Base-by-base conservation (phyloP, 169 alveolate genomes). In the Plasmodium sp. region DNA sequence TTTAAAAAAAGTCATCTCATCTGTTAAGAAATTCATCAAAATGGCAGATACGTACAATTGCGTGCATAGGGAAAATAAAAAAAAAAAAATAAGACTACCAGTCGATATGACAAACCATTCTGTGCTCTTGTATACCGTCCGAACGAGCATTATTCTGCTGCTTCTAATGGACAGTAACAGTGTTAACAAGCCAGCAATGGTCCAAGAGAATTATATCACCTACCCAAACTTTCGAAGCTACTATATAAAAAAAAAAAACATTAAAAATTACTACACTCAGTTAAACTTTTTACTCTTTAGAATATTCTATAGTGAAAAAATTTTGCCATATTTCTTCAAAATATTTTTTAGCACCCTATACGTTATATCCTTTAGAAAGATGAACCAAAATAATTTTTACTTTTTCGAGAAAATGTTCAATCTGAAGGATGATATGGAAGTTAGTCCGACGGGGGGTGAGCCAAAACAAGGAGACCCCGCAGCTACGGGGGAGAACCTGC, bases 291-390 rank as follows among this genome's bases (percentile, higher is more conserved):
- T 90, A 22, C 83, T 90, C 39, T 90, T 80, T 72, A 6, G 94
- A 80, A 45, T 90, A 7, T 90, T 90, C 51, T 90, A 90, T 51
- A 80, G 72, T 79, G 94, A 90, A 90, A 90, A 80, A 80, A 90
- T 80, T 62, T 34, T 90, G 34, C 90, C 94, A 22, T 48, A 90
- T 73, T 90, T 90, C 75, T 88, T 88, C 41, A 88, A 90, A 90
- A 79, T 90, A 67, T 90, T 90, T 81, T 90, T 90, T 34, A 90
- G 84, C n/a, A 90, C 94, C 4, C 80, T 90, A 67, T 90, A 90
- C 34, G 33, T 90, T 74, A 90, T 90, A 62, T 72, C 94, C 6
- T 90, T 90, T 81, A 90, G 72, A 80, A 90, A 74, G 34, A 5
- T 34, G 7, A 43, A 90, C 74, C 83, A 79, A 80, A 80, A 90